Conservation (phyloP, 192 early-diverging fungal species). For the Backusella parvicylindrica region DNA sequence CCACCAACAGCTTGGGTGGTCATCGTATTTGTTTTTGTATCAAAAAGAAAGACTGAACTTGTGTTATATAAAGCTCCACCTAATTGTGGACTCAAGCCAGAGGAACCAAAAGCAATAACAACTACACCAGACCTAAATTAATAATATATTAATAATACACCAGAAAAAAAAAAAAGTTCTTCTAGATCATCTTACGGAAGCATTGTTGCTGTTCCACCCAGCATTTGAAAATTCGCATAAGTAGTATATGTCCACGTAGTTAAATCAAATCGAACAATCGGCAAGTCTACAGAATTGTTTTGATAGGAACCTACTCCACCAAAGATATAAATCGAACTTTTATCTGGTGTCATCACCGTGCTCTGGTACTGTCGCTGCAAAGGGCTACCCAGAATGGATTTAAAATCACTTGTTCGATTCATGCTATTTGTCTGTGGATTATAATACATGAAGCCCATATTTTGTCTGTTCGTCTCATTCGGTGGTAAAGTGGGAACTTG, state of each 20-base stretch:
- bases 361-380: neutral
- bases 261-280: neutral
- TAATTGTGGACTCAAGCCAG: neutral
- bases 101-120: slow-evolving; percentile 2
- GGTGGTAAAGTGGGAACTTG: neutral
- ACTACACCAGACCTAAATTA: neutral
- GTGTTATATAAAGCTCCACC: neutral
- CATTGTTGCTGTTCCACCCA: neutral
- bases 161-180: neutral
- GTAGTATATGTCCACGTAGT: neutral
- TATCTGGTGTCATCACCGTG: neutral
- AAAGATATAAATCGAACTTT: neutral
- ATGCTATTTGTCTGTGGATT: neutral
- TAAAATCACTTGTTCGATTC: neutral
- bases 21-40: neutral
- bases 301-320: neutral
- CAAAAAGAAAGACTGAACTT: neutral
- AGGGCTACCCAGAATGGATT: neutral
- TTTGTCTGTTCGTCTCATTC: neutral
- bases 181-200: neutral
- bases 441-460: neutral
- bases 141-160: neutral
- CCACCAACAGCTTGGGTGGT: neutral
- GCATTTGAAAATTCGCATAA: neutral
- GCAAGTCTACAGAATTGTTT: neutral